phyloP scores from a whole-genome alignment of 2,329 filamentous ascomycete species.

The Septoria linicola region DNA sequence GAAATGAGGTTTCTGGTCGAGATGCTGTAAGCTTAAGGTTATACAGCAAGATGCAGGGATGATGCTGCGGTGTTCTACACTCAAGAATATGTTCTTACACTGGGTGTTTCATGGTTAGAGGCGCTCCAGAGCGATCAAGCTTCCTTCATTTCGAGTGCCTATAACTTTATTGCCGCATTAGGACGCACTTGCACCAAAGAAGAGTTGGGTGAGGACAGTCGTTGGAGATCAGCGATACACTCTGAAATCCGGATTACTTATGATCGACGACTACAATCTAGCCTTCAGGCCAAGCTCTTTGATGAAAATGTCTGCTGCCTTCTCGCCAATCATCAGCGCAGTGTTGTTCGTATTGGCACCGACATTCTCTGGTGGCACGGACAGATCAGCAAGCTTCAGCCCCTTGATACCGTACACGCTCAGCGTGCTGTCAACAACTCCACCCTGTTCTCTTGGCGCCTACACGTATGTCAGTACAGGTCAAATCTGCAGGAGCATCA shows the following conservation, averaged over 20 bases:
- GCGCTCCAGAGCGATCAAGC: no score
- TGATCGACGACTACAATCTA: slow-evolving; percentile 8
- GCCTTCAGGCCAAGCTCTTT: slow-evolving; percentile 39
- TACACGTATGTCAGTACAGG: slow-evolving; percentile 41
- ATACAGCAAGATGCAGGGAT: no score
- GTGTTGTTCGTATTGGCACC: slow-evolving; percentile 51
- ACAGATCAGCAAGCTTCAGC: slow-evolving; percentile 47
- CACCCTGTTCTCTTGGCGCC: slow-evolving; percentile 37
- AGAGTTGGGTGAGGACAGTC: no score
- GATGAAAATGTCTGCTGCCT: slow-evolving; percentile 43
- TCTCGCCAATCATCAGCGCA: slow-evolving; percentile 45
- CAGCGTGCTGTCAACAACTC: slow-evolving; percentile 42
- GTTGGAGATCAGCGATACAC: no score
- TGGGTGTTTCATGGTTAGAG: no score
- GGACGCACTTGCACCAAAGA: no score
- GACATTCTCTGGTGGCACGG: slow-evolving; percentile 43
- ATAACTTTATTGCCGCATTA: no score
- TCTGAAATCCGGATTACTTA: not conserved
- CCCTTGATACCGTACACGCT: slow-evolving; percentile 42
- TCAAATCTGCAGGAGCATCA: not conserved
- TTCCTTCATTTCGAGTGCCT: no score
- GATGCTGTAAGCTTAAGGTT: no score
- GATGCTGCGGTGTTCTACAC: no score
- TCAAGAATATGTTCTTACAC: no score
- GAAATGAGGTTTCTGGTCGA: no score